Conservation (phyloP, 2,329 filamentous ascomycete genomes). For the Balansia obtecta region DNA sequence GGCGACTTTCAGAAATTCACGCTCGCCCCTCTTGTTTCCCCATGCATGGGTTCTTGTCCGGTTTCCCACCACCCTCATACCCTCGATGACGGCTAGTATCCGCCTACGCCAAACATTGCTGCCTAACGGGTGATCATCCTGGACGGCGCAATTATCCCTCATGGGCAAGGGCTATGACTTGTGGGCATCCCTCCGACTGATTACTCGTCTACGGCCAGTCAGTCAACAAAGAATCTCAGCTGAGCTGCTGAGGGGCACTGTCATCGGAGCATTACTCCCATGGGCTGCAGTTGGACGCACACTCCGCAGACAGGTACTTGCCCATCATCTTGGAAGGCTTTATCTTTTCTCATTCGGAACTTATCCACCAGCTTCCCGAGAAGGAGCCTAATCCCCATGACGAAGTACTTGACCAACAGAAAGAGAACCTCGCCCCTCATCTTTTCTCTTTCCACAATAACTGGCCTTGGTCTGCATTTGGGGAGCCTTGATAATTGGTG, state of each 20-base stretch:
- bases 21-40: not conserved
- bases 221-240: not conserved
- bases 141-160: not conserved
- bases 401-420: no score
- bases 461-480: not conserved
- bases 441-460: not conserved
- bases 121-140: not conserved
- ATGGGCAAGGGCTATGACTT: not conserved
- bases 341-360: not conserved
- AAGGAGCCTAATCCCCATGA: no score
- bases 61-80: not conserved
- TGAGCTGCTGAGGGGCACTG: not conserved
- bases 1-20: not conserved
- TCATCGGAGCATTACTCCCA: not conserved
- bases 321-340: not conserved
- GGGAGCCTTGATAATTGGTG: no score
- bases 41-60: not conserved
- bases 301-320: not conserved
- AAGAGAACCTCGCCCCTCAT: no score
- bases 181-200: no score
- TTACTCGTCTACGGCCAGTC: not conserved
- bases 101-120: not conserved
- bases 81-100: not conserved
- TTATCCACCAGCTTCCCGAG: no score
- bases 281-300: not conserved